These are phyloP conservation scores for Lolium rigidum DNA, from an alignment of 176 grass and related monocot species.

Conservation along the genomic window DNA sequence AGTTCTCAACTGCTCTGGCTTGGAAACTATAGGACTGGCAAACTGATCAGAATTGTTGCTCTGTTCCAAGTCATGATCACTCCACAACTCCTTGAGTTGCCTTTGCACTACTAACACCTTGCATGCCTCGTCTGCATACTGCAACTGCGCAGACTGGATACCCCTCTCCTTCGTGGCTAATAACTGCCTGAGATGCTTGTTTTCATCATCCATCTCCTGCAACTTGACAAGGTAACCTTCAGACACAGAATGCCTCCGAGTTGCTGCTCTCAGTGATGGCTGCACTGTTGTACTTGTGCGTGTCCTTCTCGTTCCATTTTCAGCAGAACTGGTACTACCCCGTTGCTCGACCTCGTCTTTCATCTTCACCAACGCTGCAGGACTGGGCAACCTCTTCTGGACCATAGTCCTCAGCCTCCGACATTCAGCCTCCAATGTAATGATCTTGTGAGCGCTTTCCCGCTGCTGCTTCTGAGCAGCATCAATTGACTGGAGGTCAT, in stretches of 20 bases:
- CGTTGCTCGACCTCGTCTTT: slow-evolving; percentile 57
- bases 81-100: slow-evolving; percentile 37
- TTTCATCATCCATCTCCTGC: slow-evolving; percentile 64
- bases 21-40: slow-evolving; percentile 47
- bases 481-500: slow-evolving; percentile 60
- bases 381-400: slow-evolving; percentile 64
- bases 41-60: slow-evolving; percentile 52
- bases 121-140: slow-evolving; percentile 43
- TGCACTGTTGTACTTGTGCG: slow-evolving; percentile 26
- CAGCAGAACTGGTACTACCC: slow-evolving; percentile 12
- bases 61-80: slow-evolving; percentile 12
- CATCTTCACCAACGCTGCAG: slow-evolving; percentile 79
- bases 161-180: slow-evolving; percentile 57
- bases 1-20: slow-evolving; percentile 48
- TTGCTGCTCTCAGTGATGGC: not conserved
- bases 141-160: slow-evolving; percentile 32
- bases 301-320: slow-evolving; percentile 43
- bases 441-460: slow-evolving; percentile 60
- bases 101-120: slow-evolving; percentile 47
- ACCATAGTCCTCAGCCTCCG: slow-evolving; percentile 69
- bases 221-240: slow-evolving; percentile 48
- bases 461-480: slow-evolving; percentile 60
- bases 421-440: slow-evolving; percentile 64
- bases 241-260: slow-evolving; percentile 12
- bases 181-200: slow-evolving; percentile 60